Base-by-base conservation (phyloP, 371 early-diverging fungal species). In the Nematocida sp. region DNA sequence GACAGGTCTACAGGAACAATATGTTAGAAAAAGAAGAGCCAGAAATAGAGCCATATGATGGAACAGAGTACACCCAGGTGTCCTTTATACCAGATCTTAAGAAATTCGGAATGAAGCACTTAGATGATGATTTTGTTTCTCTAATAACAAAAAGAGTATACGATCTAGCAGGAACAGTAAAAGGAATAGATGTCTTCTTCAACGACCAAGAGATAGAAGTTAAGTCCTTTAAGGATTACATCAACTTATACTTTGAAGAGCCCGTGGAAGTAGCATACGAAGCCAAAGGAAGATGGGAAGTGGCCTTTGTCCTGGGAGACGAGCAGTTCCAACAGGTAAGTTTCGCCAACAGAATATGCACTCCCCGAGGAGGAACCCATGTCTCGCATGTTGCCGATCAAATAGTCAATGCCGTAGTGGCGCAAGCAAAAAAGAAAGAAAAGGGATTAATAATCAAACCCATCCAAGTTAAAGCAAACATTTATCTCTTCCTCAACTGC, bases 331-430 rank as follows among this genome's bases (percentile, higher is more conserved):
- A 91, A 75, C 96, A 97, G 77, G 88, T 93, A 78, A 90, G 91
- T 79, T 99, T 98, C 85, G 99, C 97, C 67, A 99, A 98, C 85
- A 87, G 89, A 76, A 97, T 98, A 75, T 93, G 90, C 81, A 98
- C 99, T 0, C 86, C 89, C 5, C 94, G 97, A 65, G 99, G 99
- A 49, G 99, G 99, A 30, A 91, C 91, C 0, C 97, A 97, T 79
- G 93, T 94, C 30, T 88, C 86, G 45, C 87, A 92, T 80, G 86
- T 96, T 16, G 87, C 90, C 1, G 93, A 94, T 81, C 93, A 93
- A 84, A 84, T 99, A 47, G 88, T 89, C 53, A 87, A 87, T 39
- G 86, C 84, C 40, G 81, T 98, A 25, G 80, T 86, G 0, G 90
- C 89, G 36, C 79, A 86, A 0, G 85, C 90, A 28, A 89, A 92